These are phyloP conservation scores for Arctium lappa DNA, from an alignment of 129 eudicot genomes.

Conservation along the genomic window DNA sequence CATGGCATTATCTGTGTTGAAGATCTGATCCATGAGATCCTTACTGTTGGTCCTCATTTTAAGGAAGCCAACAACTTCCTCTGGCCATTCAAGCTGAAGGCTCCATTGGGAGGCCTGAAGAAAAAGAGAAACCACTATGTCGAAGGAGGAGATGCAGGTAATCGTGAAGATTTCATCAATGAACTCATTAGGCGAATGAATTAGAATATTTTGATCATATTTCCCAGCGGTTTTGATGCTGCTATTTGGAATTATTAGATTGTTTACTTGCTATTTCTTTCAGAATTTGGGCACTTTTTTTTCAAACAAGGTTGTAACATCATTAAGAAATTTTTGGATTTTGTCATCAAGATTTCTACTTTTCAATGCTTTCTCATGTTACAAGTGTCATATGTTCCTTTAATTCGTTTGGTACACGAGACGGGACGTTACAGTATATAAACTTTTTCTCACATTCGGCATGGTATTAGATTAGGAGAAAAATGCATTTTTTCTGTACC, in stretches of 20 bases:
- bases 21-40: conserved; percentile 71
- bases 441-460: too few species aligned
- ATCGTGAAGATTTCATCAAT: conserved; percentile 73
- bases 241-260: conserved; percentile 20
- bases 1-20: conserved; percentile 71
- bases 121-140: conserved; percentile 86
- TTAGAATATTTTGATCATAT: conserved; percentile 17
- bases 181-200: conserved; percentile 88
- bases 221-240: conserved; percentile 9
- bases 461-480: too few species aligned
- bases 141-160: conserved; percentile 92
- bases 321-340: conserved; percentile 18
- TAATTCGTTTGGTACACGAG: too few species aligned
- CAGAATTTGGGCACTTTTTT: background rate
- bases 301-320: conserved; percentile 4
- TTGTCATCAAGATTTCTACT: background rate
- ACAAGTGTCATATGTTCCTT: background rate
- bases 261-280: conserved; percentile 20
- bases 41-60: conserved; percentile 83
- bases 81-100: conserved; percentile 81
- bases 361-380: background rate
- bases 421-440: too few species aligned
- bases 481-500: too few species aligned
- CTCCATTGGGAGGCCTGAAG: conserved; percentile 77
- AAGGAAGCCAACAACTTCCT: conserved; percentile 91